These are phyloP conservation scores for Tetradesmus obliquus DNA, from an alignment of 139 green algal species.

Conservation along the genomic window DNA sequence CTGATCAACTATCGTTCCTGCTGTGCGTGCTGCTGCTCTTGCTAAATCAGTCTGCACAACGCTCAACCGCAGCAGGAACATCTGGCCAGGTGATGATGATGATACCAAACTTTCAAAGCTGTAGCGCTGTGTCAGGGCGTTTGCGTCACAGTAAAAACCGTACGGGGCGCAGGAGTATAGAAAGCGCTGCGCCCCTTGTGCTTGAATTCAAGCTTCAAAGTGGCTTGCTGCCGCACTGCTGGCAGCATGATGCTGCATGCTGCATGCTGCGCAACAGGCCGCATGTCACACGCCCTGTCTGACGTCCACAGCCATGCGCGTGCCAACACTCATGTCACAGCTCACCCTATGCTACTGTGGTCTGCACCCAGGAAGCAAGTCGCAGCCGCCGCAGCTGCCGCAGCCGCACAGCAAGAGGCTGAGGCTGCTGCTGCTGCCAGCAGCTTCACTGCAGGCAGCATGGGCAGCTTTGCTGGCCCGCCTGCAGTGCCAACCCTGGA, in stretches of 20 bases:
- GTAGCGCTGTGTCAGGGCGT: not conserved
- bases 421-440: not conserved
- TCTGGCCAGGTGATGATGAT: not conserved
- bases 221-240: too few species aligned
- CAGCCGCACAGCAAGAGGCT: not conserved
- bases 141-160: not conserved
- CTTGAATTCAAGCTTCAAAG: not conserved
- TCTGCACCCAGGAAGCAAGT: not conserved
- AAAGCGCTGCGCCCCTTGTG: not conserved
- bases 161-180: not conserved
- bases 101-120: too few species aligned
- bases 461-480: not conserved
- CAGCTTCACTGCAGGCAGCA: not conserved
- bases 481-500: not conserved
- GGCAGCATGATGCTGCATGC: too few species aligned
- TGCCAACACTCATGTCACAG: too few species aligned
- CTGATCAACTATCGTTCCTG: not conserved
- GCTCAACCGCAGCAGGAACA: not conserved
- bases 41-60: not conserved
- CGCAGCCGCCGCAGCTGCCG: not conserved
- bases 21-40: not conserved
- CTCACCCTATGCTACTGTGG: not conserved
- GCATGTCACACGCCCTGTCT: too few species aligned
- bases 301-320: too few species aligned
- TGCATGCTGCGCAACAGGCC: too few species aligned